Base-by-base conservation (phyloP, 2,329 filamentous ascomycete genomes). In the Oidium heveae region DNA sequence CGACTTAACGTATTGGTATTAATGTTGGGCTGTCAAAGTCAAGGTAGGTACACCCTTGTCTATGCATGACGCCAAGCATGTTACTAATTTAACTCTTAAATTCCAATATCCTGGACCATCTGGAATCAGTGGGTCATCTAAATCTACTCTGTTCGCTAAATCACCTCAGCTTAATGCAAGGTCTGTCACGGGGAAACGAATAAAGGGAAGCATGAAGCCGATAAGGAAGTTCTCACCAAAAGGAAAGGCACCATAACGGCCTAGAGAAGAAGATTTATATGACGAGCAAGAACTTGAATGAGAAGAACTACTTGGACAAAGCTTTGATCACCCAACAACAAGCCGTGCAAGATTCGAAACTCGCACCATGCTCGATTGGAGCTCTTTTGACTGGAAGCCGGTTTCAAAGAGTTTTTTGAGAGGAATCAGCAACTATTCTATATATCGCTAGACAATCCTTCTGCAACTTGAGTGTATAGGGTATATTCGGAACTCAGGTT, bases 401-500 rank as follows among this genome's bases (percentile, higher is more conserved):
- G 33, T 39, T 41, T n/a, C 33, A 28, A 52, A 24, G 24, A 39
- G 33, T 12, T 52, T 52, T 32, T 52, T 52, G 16, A 52, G 18
- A 28, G 50, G 50, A 4, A 52, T 52, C 20, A 39, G 34, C n/a
- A 52, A 52, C 16, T 52, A 52, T 33, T 24, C 50, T 8, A 52
- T 52, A 39, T 52, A 52, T n/a, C 32, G 18, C 13, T n/a, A 52
- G 50, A n/a, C 33, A 1, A 20, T 24, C 2, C 20, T 39, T 22
- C 34, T 52, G n/a, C n/a, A 52, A 24, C 50, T 39, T 12, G 33
- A 52, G 18, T 52, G 50, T n/a, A 52, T 52, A n/a, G 50, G 50
- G 50, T 52, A 39, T 18, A 22, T 7, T 16, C 50, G n/a, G 33
- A 39, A 22, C 6, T 18, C 12, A 39, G 39, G 34, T 41, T 52